Evolutionary conservation across 176 grass and related monocot species (phyloP), one percentile per base, ranked within the genome.

Genomic region (Musa acuminata): DNA sequence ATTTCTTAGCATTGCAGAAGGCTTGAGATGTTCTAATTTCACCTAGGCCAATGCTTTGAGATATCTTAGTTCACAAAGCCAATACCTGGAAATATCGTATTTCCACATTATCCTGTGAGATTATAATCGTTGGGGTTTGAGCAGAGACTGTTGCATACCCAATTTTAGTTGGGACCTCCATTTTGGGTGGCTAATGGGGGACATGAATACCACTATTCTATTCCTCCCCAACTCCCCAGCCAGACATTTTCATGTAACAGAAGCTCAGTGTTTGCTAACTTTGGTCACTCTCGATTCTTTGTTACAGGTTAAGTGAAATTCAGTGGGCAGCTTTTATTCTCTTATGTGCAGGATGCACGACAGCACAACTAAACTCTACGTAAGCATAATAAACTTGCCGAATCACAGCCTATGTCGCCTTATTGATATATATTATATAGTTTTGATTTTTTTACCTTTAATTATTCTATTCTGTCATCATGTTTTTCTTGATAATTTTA

Each of bases 251-350:
- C 43, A 17, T 67, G 16, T 67, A 35, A 8, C 3, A 17, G 11
- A 21, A 49, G 0, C 1, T 63, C 35, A 75, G 11, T 60, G 35
- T 52, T 72, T n/a, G 67, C 35, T 76, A 52, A 58, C 12, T 14
- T 63, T 29, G 26, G 53, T 59, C 17, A 72, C 50, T 24, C 24
- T 54, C 55, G 2, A 74, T 51, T 75, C 60, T 74, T 72, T 52
- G 22, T 80, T 83, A 77, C 80, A 97, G 90, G 80, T 88, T 91
- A 79, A 91, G 87, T 91, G 86, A 90, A 89, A 82, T 90, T 25
- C 94, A 97, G 64, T 93, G 94, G 87, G 81, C 85, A 35, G 94
- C 90, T 86, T 97, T 97, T 87, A 74, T 97, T 88, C 87, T 93
- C 77, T 53, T 97, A 60, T 88, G 86, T 51, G 85, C 88, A 75